Percentiles rank a stretch among this genome's conserved stretches.
phyloP scores from a whole-genome alignment of 169 alveolate genomes.

The Plasmodium malariae region DNA sequence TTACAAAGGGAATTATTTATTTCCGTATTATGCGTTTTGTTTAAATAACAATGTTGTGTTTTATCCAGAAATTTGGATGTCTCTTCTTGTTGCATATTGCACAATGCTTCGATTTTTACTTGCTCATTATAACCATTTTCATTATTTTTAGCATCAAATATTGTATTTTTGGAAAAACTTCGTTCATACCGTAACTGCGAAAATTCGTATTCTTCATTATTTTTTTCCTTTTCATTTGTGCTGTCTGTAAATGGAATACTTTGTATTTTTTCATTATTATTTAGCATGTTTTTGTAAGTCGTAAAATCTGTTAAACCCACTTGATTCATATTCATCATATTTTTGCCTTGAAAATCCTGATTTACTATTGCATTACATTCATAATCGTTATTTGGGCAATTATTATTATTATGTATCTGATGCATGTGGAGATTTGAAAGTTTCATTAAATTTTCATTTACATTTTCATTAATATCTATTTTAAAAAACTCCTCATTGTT shows the following conservation, averaged over 20 bases:
- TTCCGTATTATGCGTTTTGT: neutral
- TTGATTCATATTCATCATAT: neutral
- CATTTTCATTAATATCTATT: neutral
- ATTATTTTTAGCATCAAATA: neutral
- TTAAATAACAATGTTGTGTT: conserved; percentile 8
- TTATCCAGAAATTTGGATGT: neutral
- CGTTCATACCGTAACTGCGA: neutral
- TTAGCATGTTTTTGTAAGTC: conserved; percentile 4
- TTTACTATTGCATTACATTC: neutral
- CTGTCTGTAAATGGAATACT: conserved; percentile 21
- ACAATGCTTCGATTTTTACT: neutral
- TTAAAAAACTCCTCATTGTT: neutral
- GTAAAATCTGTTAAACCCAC: neutral
- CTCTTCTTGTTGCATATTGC: neutral
- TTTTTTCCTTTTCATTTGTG: conserved; percentile 13
- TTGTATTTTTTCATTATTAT: conserved; percentile 6
- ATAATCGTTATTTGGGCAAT: neutral
- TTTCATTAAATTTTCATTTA: neutral
- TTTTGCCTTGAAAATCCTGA: neutral
- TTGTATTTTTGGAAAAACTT: neutral
- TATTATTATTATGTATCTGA: neutral
- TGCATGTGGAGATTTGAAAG: neutral
- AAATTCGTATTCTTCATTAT: neutral
- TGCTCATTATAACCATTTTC: conserved; percentile 2
- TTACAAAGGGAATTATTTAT: neutral